Percentiles rank a stretch among this genome's conserved stretches.
These are phyloP conservation scores for Lipomyces starkeyi DNA, from an alignment of 805 yeast genomes.

Conservation along the genomic window DNA sequence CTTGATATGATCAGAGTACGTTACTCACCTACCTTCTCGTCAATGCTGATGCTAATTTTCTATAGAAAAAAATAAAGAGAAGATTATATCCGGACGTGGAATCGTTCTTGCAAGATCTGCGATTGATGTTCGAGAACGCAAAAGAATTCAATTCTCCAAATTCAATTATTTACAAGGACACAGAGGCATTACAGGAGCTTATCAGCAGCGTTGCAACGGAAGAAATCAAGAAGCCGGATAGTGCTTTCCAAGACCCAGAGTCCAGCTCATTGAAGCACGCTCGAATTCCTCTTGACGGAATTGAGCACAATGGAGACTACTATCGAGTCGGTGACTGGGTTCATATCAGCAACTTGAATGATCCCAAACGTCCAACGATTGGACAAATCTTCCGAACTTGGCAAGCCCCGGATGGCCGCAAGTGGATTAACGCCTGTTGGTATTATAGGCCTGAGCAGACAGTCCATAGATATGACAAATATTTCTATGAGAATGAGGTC, in stretches of 20 bases:
- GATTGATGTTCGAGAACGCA: conserved; percentile 74
- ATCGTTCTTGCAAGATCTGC: conserved; percentile 76
- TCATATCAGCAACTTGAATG: conserved; percentile 83
- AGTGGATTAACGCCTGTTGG: conserved; percentile 96
- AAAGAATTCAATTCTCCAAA: conserved; percentile 66
- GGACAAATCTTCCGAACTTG: conserved; percentile 94
- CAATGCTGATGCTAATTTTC: neutral
- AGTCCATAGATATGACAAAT: conserved; percentile 86
- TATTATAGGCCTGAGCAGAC: conserved; percentile 98
- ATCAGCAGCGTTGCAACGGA: conserved; percentile 62
- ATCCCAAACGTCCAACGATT: conserved; percentile 85
- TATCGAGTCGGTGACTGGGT: conserved; percentile 97
- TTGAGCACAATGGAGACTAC: conserved; percentile 70
- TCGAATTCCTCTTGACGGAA: conserved; percentile 79
- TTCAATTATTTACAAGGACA: conserved; percentile 63
- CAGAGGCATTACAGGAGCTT: conserved; percentile 65
- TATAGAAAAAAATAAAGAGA: conserved; percentile 82
- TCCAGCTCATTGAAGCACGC: conserved; percentile 62
- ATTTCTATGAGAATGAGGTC: conserved; percentile 92
- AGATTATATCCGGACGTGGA: conserved; percentile 80
- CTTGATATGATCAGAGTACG: conserved; percentile 53
- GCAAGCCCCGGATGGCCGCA: conserved; percentile 77
- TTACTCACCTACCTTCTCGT: neutral
- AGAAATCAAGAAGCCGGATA: conserved; percentile 82
- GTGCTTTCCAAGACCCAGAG: conserved; percentile 61